Base-by-base conservation (phyloP, 495 filamentous ascomycete species). In the Podospora anserina region DNA sequence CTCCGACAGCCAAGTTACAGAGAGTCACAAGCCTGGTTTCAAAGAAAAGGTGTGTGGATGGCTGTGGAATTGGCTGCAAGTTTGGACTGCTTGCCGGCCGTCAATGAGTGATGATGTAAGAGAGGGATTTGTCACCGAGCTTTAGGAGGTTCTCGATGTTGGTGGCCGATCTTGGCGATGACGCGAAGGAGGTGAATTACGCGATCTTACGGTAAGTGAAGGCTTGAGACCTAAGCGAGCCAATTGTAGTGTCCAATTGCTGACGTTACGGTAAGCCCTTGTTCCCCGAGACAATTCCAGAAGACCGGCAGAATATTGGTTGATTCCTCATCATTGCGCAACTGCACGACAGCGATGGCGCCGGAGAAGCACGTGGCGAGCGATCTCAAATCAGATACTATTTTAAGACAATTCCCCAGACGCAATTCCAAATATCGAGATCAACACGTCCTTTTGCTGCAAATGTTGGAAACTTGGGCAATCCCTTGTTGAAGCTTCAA, bases 301-400 rank as follows among this genome's bases (percentile, higher is more conserved):
- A 49, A 49, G 6, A 49, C 39, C 13, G 39, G 39, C 2, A 49
- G 39, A 49, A 49, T 49, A 11, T 49, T 49, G 39, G 18, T 4
- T 64, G 62, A 64, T 64, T 64, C 39, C 64, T 55, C 64, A 58
- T 66, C 64, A 65, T 54, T 20, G 58, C 58, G 2, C 27, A 61
- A 15, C 23, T 26, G 15, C 58, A 61, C 58, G 5, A 15, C 58
- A 61, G 15, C 30, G 39, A 49, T 49, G 39, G 5, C 0, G 13
- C 2, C 39, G 15, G 15, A 49, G 15, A 49, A 49, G 15, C 39
- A 49, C 0, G 39, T 49, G 39, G 39, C 39, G 39, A 16, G 56
- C 19, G 26, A 59, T 23, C 18, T 59, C 56, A 59, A 59, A 59
- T 59, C 26, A 20, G 19, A 59, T 59, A 13, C 56, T 49, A 2